Evolutionary conservation across 768 basidiomycete species (phyloP), one percentile per base, ranked within the genome.

Genomic region (Pleurotus platypus): DNA sequence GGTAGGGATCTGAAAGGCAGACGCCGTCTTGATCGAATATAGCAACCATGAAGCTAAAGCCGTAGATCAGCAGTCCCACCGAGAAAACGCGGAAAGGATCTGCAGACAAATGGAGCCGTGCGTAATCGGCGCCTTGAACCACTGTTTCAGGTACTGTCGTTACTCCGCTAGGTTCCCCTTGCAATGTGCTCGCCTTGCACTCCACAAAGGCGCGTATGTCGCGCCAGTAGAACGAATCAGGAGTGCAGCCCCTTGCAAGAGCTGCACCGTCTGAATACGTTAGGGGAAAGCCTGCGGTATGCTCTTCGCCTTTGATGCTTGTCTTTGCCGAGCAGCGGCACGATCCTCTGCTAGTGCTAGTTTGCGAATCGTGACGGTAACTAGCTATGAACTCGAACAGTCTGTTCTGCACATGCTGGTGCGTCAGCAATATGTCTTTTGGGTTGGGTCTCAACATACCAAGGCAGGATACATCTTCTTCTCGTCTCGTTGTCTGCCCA

Each of bases 1-100:
- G 60, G 46, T 57, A 60, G 24, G 57, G 48, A 15, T 61, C 61
- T 24, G 69, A 71, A 53, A 69, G 57, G 6, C 50, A 42, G 35
- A 67, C 65, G 7, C 71, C 71, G 22, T 56, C 65, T 39, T 67
- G 67, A 50, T 71, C 70, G 51, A 68, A 70, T 40, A 71, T 68
- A 13, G 58, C 67, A 40, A 71, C 68, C 35, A 60, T 65, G 54
- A 72, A 72, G 13, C 63, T 26, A 12, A 55, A 54, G 7, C 70
- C 69, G 48, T 62, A 69, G 49, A 71, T 67, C 15, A 72, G 61
- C 9, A 70, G 39, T 35, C 63, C 64, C 38, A 69, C 57, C 5
- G 64, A 66, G 59, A 68, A 70, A 27, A 70, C 61, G 49, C 63
- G 62, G 60, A 70, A 71, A 1, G 71, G 69, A 6, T 64, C 63